Percentiles rank a stretch among this genome's conserved stretches.
Evolutionary conservation across 2,329 filamentous ascomycete genomes (phyloP).

Genomic region (Xylariomycetidae sp.): DNA sequence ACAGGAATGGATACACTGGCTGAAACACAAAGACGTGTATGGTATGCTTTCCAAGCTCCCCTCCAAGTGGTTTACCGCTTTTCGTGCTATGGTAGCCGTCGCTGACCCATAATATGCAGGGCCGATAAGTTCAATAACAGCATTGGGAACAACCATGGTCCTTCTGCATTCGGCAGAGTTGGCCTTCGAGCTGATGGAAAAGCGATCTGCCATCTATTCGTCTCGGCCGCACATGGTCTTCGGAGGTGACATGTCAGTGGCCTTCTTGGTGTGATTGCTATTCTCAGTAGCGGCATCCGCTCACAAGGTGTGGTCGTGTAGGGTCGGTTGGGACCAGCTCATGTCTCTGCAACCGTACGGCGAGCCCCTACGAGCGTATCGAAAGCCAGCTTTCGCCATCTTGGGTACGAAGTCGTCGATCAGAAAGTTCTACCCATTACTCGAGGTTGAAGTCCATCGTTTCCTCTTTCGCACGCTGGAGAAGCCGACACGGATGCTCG

Average conservation of each 20-base stretch:
- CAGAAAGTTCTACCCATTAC: conserved; percentile 5
- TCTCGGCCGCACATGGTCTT: conserved; percentile 23
- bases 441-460: conserved; percentile 10
- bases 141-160: conserved; percentile 34
- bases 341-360: conserved; percentile 18
- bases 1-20: conserved; percentile 34
- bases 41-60: conserved; percentile 4
- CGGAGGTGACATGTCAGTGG: conserved; percentile 13
- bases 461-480: conserved; percentile 11
- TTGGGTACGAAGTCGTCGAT: conserved; percentile 22
- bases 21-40: conserved; percentile 32
- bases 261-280: neutral
- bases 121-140: conserved; percentile 32
- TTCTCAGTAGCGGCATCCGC: neutral
- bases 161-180: conserved; percentile 32
- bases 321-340: conserved; percentile 17
- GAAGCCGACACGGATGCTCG: conserved; percentile 1
- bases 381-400: conserved; percentile 22
- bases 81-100: neutral
- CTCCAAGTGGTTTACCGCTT: neutral
- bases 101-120: conserved; percentile 11
- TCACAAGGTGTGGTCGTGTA: neutral
- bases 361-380: conserved; percentile 14
- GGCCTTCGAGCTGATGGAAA: conserved; percentile 31
- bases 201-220: conserved; percentile 27